phyloP scores from a whole-genome alignment of 2,329 filamentous ascomycete species.

The Didymosphaeria variabile region DNA sequence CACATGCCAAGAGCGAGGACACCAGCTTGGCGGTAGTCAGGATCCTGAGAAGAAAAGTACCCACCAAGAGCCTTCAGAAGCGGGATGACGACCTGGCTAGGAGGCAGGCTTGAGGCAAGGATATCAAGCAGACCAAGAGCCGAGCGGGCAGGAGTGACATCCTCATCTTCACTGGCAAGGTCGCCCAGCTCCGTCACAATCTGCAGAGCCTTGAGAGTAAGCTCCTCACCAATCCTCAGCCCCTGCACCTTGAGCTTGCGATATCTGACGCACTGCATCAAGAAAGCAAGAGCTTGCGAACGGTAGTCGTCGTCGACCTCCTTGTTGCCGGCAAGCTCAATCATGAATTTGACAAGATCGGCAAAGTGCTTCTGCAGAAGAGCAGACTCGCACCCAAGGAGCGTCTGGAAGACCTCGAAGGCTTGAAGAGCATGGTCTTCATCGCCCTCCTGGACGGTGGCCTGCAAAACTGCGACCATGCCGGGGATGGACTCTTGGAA shows the following conservation, averaged over 20 bases:
- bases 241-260: conserved; percentile 95
- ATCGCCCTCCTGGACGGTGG: conserved; percentile 78
- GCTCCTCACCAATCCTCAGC: conserved; percentile 83
- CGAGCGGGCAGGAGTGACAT: conserved; percentile 83
- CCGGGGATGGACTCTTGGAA: conserved; percentile 84
- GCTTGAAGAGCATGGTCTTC: conserved; percentile 89
- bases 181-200: conserved; percentile 90
- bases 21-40: conserved; percentile 85
- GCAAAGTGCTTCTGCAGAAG: conserved; percentile 86
- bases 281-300: conserved; percentile 89
- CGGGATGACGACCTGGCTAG: conserved; percentile 92
- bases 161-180: conserved; percentile 76
- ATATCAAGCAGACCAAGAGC: conserved; percentile 90
- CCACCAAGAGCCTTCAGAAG: conserved; percentile 85
- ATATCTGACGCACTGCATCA: conserved; percentile 91
- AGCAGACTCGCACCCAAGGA: conserved; percentile 87
- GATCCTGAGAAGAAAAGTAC: conserved; percentile 78
- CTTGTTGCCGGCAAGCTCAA: conserved; percentile 80
- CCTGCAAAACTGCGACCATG: conserved; percentile 91
- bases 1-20: conserved; percentile 93
- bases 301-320: conserved; percentile 84
- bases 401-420: conserved; percentile 96
- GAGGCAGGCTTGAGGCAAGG: conserved; percentile 85
- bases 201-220: conserved; percentile 87
- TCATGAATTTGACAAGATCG: conserved; percentile 93